Conservation (phyloP, 1,139 yeast genomes). For the Pichiaceae sp. region DNA sequence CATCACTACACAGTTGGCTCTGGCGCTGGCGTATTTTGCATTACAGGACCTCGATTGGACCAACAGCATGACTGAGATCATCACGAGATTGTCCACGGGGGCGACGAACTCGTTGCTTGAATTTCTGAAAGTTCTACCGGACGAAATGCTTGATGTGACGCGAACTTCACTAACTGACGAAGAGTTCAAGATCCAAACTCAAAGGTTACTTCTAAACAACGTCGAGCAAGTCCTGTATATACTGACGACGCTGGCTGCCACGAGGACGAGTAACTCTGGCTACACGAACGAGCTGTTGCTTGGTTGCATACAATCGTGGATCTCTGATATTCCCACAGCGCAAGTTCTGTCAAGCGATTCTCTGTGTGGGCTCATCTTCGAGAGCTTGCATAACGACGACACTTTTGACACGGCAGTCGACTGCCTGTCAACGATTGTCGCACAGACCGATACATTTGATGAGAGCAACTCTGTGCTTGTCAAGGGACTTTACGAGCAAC, state of each 20-base stretch:
- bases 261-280: conserved; percentile 21
- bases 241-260: conserved; percentile 42
- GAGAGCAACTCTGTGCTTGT: conserved; percentile 55
- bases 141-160: conserved; percentile 74
- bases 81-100: conserved; percentile 36
- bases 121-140: conserved; percentile 82
- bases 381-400: conserved; percentile 53
- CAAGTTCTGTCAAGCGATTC: conserved; percentile 53
- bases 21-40: conserved; percentile 75
- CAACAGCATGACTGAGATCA: conserved; percentile 62
- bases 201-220: conserved; percentile 54
- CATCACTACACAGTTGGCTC: conserved; percentile 70
- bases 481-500: conserved; percentile 58
- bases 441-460: conserved; percentile 53
- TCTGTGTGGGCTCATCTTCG: conserved; percentile 60
- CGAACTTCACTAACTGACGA: conserved; percentile 76
- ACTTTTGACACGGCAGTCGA: conserved; percentile 86
- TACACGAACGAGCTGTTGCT: conserved; percentile 37
- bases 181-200: conserved; percentile 60
- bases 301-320: conserved; percentile 83
- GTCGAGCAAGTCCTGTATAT: conserved; percentile 62
- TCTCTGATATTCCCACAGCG: conserved; percentile 71
- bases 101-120: conserved; percentile 49
- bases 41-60: conserved; percentile 72
- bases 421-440: conserved; percentile 68